Conservation (phyloP, 148 eudicot species). For the Rhododendron simsii region DNA sequence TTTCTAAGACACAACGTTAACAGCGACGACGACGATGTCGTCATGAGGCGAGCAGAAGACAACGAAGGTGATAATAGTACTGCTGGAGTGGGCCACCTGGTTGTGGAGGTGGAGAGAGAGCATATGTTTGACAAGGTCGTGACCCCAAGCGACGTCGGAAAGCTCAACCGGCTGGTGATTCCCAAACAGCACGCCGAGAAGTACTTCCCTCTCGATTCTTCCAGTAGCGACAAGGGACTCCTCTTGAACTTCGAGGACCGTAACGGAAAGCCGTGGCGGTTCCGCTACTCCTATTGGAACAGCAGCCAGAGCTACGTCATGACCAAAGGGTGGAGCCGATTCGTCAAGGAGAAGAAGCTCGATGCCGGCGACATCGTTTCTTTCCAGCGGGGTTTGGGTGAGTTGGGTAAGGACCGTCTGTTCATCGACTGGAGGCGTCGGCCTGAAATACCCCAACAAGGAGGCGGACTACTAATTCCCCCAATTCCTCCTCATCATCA, state of each 20-base stretch:
- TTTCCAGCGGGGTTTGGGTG: constrained; percentile 57
- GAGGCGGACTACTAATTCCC: neutral
- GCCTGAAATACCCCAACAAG: constrained; percentile 24
- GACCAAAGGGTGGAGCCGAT: constrained; percentile 89
- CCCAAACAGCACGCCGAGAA: constrained; percentile 88
- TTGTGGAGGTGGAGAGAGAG: constrained; percentile 36
- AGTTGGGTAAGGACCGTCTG: constrained; percentile 35
- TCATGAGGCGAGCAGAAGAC: neutral
- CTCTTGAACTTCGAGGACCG: constrained; percentile 67
- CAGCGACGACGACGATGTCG: neutral
- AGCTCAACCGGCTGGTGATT: constrained; percentile 67
- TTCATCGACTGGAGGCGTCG: constrained; percentile 83
- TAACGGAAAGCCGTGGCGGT: constrained; percentile 71
- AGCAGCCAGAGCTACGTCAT: constrained; percentile 92
- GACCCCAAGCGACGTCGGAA: constrained; percentile 87
- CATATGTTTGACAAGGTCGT: constrained; percentile 85
- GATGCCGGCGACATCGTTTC: constrained; percentile 75
- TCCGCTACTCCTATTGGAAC: constrained; percentile 82
- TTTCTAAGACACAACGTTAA: too few species aligned
- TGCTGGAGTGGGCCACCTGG: neutral
- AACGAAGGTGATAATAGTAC: neutral
- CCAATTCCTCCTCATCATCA: constrained; percentile 9
- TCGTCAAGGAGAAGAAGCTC: constrained; percentile 83
- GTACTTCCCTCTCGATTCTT: constrained; percentile 66
- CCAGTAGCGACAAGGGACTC: constrained; percentile 49